Evolutionary conservation across 768 basidiomycete genomes (phyloP).

Genomic region (Boletellus ananiceps): DNA sequence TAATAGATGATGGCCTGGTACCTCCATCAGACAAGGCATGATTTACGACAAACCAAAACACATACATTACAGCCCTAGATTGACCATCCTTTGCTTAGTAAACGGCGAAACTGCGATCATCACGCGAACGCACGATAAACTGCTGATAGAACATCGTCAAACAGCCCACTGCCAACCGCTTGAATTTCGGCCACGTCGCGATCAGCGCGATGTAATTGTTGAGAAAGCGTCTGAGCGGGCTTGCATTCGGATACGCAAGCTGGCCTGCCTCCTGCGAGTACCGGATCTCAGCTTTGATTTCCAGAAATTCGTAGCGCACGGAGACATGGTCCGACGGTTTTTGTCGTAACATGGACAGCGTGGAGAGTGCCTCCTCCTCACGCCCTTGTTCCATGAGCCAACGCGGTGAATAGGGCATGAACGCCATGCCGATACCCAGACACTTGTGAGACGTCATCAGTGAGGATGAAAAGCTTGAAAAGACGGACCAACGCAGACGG

Average conservation of each 20-base stretch:
- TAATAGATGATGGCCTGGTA: constrained; percentile 29
- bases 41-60: background rate
- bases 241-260: constrained; percentile 20
- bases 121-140: constrained; percentile 24
- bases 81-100: background rate
- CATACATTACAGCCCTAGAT: constrained; percentile 27
- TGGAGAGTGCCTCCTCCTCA: constrained; percentile 32
- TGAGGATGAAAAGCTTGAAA: background rate
- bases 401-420: constrained; percentile 41
- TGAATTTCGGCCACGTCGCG: constrained; percentile 30
- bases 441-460: constrained; percentile 15
- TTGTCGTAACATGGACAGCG: constrained; percentile 33
- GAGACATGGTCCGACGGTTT: constrained; percentile 28
- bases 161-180: constrained; percentile 27
- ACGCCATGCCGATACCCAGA: constrained; percentile 29
- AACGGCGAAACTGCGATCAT: background rate
- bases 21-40: constrained; percentile 3
- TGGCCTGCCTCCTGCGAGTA: constrained; percentile 22
- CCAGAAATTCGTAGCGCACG: constrained; percentile 37
- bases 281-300: constrained; percentile 36
- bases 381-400: constrained; percentile 39
- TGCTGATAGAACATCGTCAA: constrained; percentile 33
- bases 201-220: constrained; percentile 26
- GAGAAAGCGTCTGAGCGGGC: constrained; percentile 11
- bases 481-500: constrained; percentile 9